These are phyloP conservation scores for Spergularia azorica DNA, from an alignment of 179 eudicot species.

Conservation along the genomic window DNA sequence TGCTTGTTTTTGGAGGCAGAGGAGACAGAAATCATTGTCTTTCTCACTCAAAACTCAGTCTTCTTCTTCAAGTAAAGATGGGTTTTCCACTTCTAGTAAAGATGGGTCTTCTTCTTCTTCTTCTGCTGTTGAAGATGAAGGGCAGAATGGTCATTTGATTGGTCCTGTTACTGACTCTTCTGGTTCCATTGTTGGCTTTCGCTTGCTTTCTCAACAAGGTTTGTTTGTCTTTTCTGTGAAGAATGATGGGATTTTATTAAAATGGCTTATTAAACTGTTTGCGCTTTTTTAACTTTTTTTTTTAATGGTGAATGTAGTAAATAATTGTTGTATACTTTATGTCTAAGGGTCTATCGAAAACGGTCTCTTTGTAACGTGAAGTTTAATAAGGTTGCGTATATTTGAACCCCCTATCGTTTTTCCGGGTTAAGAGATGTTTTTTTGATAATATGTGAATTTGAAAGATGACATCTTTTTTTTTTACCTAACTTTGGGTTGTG, in stretches of 20 bases:
- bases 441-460: too few species aligned
- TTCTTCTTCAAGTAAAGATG: constrained; percentile 23
- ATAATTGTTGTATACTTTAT: too few species aligned
- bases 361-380: too few species aligned
- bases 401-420: too few species aligned
- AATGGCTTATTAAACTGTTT: background rate
- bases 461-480: too few species aligned
- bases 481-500: too few species aligned
- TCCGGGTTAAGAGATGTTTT: too few species aligned
- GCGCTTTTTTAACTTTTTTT: background rate
- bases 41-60: constrained; percentile 31
- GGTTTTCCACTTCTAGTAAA: constrained; percentile 24
- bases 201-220: constrained; percentile 61
- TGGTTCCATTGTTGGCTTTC: constrained; percentile 72
- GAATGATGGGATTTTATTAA: background rate
- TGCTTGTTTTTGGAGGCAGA: constrained; percentile 22
- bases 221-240: constrained; percentile 11
- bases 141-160: constrained; percentile 39
- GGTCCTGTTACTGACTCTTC: constrained; percentile 52
- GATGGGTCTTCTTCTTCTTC: constrained; percentile 32
- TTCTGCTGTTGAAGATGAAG: constrained; percentile 17
- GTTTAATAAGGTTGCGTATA: too few species aligned
- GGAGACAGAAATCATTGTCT: constrained; percentile 21
- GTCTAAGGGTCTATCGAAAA: background rate
- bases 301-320: background rate